Evolutionary conservation across 345 rosid species (phyloP), one percentile per base, ranked within the genome.

Genomic region (Salix dunnii): DNA sequence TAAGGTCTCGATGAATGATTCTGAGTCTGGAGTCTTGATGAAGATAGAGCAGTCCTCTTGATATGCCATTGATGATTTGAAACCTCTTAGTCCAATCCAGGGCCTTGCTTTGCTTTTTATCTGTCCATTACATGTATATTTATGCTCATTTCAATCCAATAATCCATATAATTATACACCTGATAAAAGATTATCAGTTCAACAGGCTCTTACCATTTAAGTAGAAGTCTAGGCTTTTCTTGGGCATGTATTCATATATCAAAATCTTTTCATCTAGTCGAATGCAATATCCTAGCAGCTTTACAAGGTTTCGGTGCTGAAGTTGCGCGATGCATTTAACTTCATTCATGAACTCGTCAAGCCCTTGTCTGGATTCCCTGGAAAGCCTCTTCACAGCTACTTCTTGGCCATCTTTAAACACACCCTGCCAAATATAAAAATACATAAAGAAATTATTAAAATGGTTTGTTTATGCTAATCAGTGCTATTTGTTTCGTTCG

Each of bases 301-400:
- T 77, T 16, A 77, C 80, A 16, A 77, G 80, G 36, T 77, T 77
- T 9, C 80, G 42, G 40, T 77, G 80, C 70, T 77, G 75, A 61
- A 77, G 80, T 71, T 77, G 71, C 1, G 74, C 74, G 5, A 77
- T 77, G 42, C 51, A 42, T 62, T 20, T 60, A 9, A 77, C 79
- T 70, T 77, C 79, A 70, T 77, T 70, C 31, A 55, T 70, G 74
- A 77, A 77, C 36, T 77, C 79, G 7, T 42, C 14, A 33, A 77
- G 28, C 3, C 75, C 79, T 70, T 77, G 79, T n/a, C 70, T 35
- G 31, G 74, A 77, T 61, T 43, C 62, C 16, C 23, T 70, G 33
- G 79, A 70, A 4, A 77, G 74, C 61, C 79, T 77, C 61, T 77
- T 77, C 35, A 77, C 74, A 20, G 79, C 74, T 11, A 77, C 18